phyloP scores from a whole-genome alignment of 2,329 filamentous ascomycete genomes.

The Xylariaceae sp. region DNA sequence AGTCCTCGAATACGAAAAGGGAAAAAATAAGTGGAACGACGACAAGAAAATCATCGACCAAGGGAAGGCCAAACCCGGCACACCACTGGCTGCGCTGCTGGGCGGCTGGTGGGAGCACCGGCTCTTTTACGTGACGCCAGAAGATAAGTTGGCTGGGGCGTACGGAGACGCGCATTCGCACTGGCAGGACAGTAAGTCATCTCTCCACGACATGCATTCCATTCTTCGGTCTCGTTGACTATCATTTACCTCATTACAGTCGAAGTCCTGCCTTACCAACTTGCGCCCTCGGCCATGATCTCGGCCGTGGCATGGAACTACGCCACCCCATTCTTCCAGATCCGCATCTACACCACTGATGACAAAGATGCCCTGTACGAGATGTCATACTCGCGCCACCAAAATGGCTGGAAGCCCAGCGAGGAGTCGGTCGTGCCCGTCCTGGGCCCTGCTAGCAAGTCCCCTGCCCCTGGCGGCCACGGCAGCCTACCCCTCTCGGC shows the following conservation, averaged over 20 bases:
- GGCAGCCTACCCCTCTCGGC: conserved; percentile 7
- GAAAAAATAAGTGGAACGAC: too few relatives aligned
- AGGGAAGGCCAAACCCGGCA: too few relatives aligned
- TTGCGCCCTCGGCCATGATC: conserved; percentile 18
- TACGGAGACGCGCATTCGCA: too few relatives aligned
- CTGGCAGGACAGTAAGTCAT: too few relatives aligned
- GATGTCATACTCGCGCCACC: conserved; percentile 11
- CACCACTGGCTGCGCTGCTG: neutral
- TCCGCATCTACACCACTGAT: conserved; percentile 22
- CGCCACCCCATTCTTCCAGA: conserved; percentile 19
- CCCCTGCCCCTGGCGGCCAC: too few relatives aligned
- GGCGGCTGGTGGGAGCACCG: conserved; percentile 2
- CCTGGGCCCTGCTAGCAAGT: too few relatives aligned
- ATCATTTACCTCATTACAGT: neutral
- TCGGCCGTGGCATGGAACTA: conserved; percentile 24
- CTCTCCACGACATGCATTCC: too few relatives aligned
- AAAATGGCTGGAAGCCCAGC: neutral
- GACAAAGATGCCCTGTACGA: conserved; percentile 11
- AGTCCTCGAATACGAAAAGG: too few relatives aligned
- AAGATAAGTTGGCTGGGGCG: neutral
- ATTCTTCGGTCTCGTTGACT: too few relatives aligned
- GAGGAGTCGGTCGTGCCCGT: neutral
- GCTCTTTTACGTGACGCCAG: neutral
- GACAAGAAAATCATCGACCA: too few relatives aligned
- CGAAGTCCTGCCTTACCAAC: neutral